These are phyloP conservation scores for Calonectria fujianensis DNA, from an alignment of 2,329 filamentous ascomycete genomes.

Conservation along the genomic window DNA sequence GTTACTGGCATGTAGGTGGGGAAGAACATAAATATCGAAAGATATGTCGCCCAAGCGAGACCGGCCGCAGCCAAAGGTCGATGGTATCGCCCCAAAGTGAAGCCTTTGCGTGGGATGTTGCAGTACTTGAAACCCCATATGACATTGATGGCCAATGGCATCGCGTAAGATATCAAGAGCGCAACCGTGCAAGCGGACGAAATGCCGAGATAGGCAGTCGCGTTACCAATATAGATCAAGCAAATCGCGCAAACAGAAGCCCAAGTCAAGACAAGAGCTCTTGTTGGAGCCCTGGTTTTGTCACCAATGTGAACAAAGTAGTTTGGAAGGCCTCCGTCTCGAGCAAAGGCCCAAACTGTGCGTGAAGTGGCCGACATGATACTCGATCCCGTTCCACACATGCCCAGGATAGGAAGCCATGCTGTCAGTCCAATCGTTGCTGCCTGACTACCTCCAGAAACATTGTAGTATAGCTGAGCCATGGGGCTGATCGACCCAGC, in stretches of 20 bases:
- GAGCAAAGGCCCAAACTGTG: constrained; percentile 34
- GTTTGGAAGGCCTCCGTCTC: constrained; percentile 31
- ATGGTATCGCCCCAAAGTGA: constrained; percentile 21
- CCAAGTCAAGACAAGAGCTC: constrained; percentile 21
- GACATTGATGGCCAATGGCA: constrained; percentile 31
- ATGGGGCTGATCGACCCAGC: constrained; percentile 32
- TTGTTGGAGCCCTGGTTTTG: constrained; percentile 14
- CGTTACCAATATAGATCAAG: constrained; percentile 35
- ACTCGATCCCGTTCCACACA: constrained; percentile 31
- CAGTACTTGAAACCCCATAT: constrained; percentile 33
- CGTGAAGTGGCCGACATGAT: constrained; percentile 34
- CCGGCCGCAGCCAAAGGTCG: constrained; percentile 24
- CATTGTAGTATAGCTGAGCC: constrained; percentile 36
- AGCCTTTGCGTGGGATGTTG: constrained; percentile 9
- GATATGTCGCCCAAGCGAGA: constrained; percentile 27
- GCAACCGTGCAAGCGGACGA: constrained; percentile 36
- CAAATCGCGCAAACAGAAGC: constrained; percentile 28
- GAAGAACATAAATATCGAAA: constrained; percentile 30
- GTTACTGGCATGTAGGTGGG: constrained; percentile 35
- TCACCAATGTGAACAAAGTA: constrained; percentile 26
- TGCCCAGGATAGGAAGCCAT: constrained; percentile 22
- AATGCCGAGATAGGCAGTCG: constrained; percentile 32
- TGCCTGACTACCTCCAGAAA: constrained; percentile 33
- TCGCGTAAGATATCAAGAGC: constrained; percentile 27
- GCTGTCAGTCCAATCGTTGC: constrained; percentile 32